Evolutionary conservation across 2,329 filamentous ascomycete genomes (phyloP).

Genomic region (Diplodia corticola): DNA sequence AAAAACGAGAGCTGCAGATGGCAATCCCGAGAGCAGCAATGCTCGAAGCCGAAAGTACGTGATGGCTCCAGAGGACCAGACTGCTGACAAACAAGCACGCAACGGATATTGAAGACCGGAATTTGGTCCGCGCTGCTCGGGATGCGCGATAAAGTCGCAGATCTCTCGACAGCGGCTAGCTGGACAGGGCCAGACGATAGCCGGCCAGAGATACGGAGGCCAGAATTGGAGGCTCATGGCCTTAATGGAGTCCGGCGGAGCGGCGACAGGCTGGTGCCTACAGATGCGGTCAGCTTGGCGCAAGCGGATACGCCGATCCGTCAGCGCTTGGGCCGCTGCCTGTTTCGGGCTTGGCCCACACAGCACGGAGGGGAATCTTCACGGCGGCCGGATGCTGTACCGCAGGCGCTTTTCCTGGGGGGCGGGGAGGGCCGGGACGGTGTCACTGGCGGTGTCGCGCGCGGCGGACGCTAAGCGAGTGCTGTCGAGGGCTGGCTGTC

Average conservation of each 20-base stretch:
- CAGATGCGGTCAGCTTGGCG: constrained; percentile 17
- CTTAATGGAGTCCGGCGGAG: constrained; percentile 9
- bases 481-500: neutral
- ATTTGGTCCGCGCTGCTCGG: constrained; percentile 7
- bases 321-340: neutral
- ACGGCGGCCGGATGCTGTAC: neutral
- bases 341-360: neutral
- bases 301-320: constrained; percentile 11
- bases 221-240: constrained; percentile 12
- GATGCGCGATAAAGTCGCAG: constrained; percentile 1
- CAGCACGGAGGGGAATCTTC: neutral
- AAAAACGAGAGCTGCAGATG: neutral
- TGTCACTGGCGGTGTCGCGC: neutral
- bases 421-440: neutral
- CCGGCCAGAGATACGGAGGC: neutral
- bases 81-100: neutral
- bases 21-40: neutral
- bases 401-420: neutral
- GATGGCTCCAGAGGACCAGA: neutral
- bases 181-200: neutral
- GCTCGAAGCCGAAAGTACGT: neutral
- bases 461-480: neutral
- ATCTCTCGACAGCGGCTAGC: neutral
- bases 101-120: neutral
- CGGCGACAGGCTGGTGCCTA: constrained; percentile 14